Base-by-base conservation (phyloP, 78 protist genomes). In the Dictyostelium intermedium region DNA sequence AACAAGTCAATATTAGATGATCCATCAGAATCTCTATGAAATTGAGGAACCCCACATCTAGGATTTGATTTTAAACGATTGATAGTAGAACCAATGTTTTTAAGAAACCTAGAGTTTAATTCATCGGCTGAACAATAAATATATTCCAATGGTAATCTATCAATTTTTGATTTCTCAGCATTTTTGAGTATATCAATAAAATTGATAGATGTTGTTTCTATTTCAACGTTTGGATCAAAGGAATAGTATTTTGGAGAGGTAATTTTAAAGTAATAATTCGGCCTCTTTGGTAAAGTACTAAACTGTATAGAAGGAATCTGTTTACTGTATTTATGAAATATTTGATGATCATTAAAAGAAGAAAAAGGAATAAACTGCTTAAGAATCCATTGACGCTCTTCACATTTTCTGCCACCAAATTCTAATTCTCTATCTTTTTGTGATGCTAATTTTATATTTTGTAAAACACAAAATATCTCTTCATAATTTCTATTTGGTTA, bases 341-440 rank as follows among this genome's bases (percentile, higher is more conserved):
- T 63, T 10, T 39, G 37, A 20, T 34, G 25, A 25, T 78, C 83
- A 13, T 41, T 20, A 25, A 87, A 78, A 11, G 85, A 53, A 5
- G 85, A 78, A 14, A 73, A 23, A 14, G 84, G 93, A 1, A 74
- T 32, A 53, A 87, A 87, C 79, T 87, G 85, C 23, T 87, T 87
- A 20, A 87, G 79, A 6, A 87, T 87, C 93, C 93, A 87, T 30
- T 87, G 93, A 34, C 93, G 70, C 32, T 87, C 93, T 43, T 87
- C 93, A 43, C 93, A 87, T n/a, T 82, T 82, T 30, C 93, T 47
- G 18, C 93, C 93, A 16, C 93, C 93, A 25, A 61, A 32, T 39
- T 87, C 93, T 18, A 61, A 84, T 39, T 87, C 93, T n/a, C 93
- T 18, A 41, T 87, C 93, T 39, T 79, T 87, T 18, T 47, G 35